A percentile compares a stretch with the other conserved stretches of the same genome.
Evolutionary conservation across 148 eudicot genomes (phyloP).

Genomic region (Polygonum aviculare): DNA sequence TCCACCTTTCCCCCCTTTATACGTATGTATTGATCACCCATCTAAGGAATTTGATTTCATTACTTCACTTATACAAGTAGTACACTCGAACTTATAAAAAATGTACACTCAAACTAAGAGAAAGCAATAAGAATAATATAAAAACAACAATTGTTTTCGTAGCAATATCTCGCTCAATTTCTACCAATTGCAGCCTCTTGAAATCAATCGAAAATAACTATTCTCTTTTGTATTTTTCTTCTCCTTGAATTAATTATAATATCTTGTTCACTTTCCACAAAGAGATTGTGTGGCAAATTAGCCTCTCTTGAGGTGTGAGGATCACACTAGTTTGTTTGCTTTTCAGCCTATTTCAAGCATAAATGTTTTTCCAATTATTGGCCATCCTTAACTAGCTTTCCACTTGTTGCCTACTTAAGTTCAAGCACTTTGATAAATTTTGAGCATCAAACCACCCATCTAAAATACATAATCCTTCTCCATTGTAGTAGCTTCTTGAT

Average conservation of each 20-base stretch:
- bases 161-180: neutral
- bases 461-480: neutral
- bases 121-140: neutral
- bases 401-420: neutral
- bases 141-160: neutral
- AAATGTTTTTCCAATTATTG: neutral
- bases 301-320: slow-evolving; percentile 1
- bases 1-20: too few relatives aligned
- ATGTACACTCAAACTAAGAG: neutral
- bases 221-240: neutral
- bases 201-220: neutral
- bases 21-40: neutral
- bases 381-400: neutral
- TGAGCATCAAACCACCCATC: neutral
- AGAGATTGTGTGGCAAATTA: neutral
- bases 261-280: neutral
- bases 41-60: neutral
- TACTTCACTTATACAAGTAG: neutral
- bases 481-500: neutral
- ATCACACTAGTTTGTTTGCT: neutral
- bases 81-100: neutral
- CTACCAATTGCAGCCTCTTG: neutral
- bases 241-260: neutral
- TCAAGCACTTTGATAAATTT: neutral
- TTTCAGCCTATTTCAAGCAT: neutral